phyloP scores from a whole-genome alignment of 2,329 filamentous ascomycete genomes.

The Diatrype stigma region DNA sequence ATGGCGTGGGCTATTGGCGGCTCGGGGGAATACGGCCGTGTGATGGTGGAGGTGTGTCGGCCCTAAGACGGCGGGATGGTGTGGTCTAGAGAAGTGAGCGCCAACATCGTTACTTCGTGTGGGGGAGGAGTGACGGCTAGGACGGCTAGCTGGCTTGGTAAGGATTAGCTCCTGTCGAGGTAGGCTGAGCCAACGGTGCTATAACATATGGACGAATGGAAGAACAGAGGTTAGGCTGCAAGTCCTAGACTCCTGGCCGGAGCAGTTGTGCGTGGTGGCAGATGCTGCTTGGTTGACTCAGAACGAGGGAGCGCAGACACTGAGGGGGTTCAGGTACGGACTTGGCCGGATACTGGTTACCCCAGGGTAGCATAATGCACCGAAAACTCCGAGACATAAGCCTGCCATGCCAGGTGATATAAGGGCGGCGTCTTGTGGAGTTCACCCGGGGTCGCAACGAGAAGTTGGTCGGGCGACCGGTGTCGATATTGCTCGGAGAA shows the following conservation, averaged over 20 bases:
- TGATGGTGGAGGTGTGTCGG: background rate
- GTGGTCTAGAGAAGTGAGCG: background rate
- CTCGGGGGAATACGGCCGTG: background rate
- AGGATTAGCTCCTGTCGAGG: background rate
- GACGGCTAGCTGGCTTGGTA: background rate
- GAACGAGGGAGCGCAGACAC: background rate
- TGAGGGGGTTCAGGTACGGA: background rate
- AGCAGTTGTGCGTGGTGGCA: too few relatives aligned
- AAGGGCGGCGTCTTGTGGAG: background rate
- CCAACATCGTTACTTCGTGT: background rate
- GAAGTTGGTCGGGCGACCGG: too few relatives aligned
- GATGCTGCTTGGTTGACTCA: background rate
- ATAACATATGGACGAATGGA: background rate
- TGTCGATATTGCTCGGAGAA: too few relatives aligned
- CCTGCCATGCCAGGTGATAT: background rate
- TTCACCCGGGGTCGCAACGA: background rate
- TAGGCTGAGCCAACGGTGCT: background rate
- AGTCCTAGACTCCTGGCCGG: background rate
- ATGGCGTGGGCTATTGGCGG: background rate
- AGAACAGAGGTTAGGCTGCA: background rate
- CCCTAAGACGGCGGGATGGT: background rate
- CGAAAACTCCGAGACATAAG: background rate
- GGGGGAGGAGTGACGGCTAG: background rate
- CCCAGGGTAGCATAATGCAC: background rate
- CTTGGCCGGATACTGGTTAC: background rate